Evolutionary conservation across 192 early-diverging fungal species (phyloP).

Genomic region (Haplosporangium gracile): DNA sequence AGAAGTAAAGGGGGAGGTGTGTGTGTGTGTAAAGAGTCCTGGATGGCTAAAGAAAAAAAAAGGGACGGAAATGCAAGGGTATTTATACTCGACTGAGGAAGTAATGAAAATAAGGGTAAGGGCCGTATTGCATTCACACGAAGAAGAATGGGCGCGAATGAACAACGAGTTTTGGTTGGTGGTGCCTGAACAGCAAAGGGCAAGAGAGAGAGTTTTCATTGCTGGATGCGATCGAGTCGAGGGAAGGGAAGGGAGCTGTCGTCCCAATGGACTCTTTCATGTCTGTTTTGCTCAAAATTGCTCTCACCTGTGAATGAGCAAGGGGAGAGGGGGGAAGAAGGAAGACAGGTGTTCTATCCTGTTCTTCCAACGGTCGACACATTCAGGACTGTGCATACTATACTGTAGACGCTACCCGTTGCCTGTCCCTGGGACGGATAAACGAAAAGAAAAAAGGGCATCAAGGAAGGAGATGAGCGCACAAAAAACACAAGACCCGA

Average conservation of each 20-base stretch:
- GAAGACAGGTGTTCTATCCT: not conserved
- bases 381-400: no score
- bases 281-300: not conserved
- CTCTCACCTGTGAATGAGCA: not conserved
- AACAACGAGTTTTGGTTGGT: no score
- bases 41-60: slow-evolving; percentile 37
- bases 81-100: slow-evolving; percentile 11
- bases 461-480: not conserved
- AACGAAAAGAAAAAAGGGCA: not conserved
- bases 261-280: not conserved
- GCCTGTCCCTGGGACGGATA: no score
- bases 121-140: not conserved
- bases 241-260: not conserved
- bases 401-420: no score
- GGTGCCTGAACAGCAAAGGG: not conserved
- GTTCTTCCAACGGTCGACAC: no score
- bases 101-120: not conserved
- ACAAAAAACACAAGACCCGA: not conserved
- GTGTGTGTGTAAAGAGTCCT: slow-evolving; percentile 34
- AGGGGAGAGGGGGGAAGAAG: not conserved
- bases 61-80: not conserved
- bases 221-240: not conserved
- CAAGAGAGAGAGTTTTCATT: not conserved
- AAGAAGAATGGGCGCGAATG: not conserved
- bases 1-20: not conserved